Base-by-base conservation (phyloP, 768 basidiomycete species). In the Termitomyces heimii region DNA sequence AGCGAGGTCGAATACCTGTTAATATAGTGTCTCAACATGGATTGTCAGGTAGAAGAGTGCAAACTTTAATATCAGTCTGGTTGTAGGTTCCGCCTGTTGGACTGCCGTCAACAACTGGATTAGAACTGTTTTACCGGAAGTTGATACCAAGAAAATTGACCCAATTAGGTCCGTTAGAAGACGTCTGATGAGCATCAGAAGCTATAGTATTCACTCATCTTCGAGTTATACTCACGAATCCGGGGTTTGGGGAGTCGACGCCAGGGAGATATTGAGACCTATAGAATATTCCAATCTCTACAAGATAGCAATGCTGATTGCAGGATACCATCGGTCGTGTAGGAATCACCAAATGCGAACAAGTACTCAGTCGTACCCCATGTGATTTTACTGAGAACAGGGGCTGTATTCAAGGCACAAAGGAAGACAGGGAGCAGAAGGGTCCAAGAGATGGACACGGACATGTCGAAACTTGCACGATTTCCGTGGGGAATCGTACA, bases 91-190 rank as follows among this genome's bases (percentile, higher is more conserved):
- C 71, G 31, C 77, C 82, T 82, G 39, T 7, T 26, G n/a, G 8
- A 8, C 9, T 37, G 12, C n/a, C 39, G 31, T 51, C 22, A 42
- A 24, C 18, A 5, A 42, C 16, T 22, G n/a, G 2, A 8, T 13
- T 10, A n/a, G 24, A 28, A 18, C 13, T 16, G 9, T 32, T 22
- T 9, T 6, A n/a, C 3, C 35, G 37, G 39, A 26, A 58, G 16
- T 18, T 34, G 71, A 60, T 55, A 83, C 83, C 72, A 54, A 84
- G 71, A 61, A 72, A 78, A 56, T 78, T 66, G 6, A 83, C 82
- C 84, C 84, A 86, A 65, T 83, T 86, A 0, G 77, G 83, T 18
- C 84, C 83, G 64, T 84, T 82, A 18, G 82, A 82, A 7, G 81
- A 82, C 9, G 78, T 80, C 82, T 85, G 29, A 26, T 4, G 39